Evolutionary conservation across 2,329 filamentous ascomycete species (phyloP), one percentile per base, ranked within the genome.

Genomic region (Fusarium napiforme): DNA sequence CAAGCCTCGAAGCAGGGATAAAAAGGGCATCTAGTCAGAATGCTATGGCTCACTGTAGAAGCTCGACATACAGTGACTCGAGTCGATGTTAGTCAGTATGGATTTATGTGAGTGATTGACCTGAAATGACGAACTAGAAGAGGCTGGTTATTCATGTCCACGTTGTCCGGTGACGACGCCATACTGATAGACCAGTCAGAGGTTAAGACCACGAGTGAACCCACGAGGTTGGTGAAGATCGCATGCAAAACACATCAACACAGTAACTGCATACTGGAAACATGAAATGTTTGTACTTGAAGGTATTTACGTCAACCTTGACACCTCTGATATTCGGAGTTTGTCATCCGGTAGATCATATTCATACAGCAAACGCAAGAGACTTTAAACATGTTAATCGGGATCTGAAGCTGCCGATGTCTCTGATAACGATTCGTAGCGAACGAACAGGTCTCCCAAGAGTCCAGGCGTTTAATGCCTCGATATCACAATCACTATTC

Each of bases 121-220:
- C 32, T 8, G 23, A 37, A 46, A 52, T 67, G 46, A 67, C 65
- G n/a, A 32, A 61, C 28, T 52, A 15, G 18, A 59, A 67, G 70
- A 70, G 67, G 70, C 52, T 75, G 72, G 73, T 52, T 37, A 59
- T 49, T 67, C 40, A 66, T 56, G 74, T 66, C 46, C 60, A 69
- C 72, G 74, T 62, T 75, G 56, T 60, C 55, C 42, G 65, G 73
- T 77, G 70, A 75, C 74, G 69, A 71, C 71, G 64, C 63, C 64
- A 49, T 70, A 45, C 62, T 49, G n/a, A 39, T 37, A 59, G 67
- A 46, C 66, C 66, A 68, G 66, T 69, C 66, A 68, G 66, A 68
- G 32, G 47, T 49, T 18, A 39, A 50, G 37, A 46, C 66, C 66
- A 63, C 64, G 47, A 68, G 65, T 15, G 28, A 71, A 61, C 40